Conservation (phyloP, 164 flowering plant genomes). For the Vitis vinifera region ASM3070453v1 NC_081805.1:26211001-26211500, state of each 20-base stretch:
- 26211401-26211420: not conserved
- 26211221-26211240: conserved; percentile 57
- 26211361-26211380: too few species aligned
- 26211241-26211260: conserved; percentile 90
- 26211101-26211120: conserved; percentile 51
- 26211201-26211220: conserved; percentile 86
- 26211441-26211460: not conserved
- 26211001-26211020: conserved; percentile 76
- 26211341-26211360: too few species aligned
- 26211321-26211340: not conserved
- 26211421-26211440: not conserved
- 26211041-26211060: not conserved
- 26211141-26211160: conserved; percentile 98
- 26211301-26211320: not conserved
- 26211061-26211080: not conserved
- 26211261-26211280: conserved; percentile 9
- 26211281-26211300: not conserved
- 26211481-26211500: conserved; percentile 3
- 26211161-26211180: conserved; percentile 89
- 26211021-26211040: conserved; percentile 64
- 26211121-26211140: conserved; percentile 98
- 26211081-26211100: conserved; percentile 6
- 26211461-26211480: not conserved
- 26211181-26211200: conserved; percentile 89
- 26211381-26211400: not conserved